Conservation (phyloP, 2,329 filamentous ascomycete genomes). For the Ceratocystis alfenasii region DNA sequence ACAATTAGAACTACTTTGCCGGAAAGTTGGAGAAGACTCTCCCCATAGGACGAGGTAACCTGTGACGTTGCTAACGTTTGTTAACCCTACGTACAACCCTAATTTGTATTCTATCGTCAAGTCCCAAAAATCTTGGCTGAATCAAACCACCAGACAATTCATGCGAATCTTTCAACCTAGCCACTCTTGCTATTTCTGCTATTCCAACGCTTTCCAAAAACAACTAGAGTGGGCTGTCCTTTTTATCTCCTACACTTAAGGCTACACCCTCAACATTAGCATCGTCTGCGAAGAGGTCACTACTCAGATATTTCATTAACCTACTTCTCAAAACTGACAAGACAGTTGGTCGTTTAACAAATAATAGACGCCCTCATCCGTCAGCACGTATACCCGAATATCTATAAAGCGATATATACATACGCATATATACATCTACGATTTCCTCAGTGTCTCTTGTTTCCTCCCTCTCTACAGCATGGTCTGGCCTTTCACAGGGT, state of each 20-base stretch:
- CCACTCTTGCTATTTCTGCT: background rate
- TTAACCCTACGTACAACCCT: background rate
- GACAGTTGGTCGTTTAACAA: background rate
- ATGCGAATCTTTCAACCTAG: background rate
- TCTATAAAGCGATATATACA: background rate
- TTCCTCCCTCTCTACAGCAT: slow-evolving; percentile 24
- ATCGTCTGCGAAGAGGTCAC: background rate
- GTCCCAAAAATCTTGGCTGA: background rate
- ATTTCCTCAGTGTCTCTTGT: background rate
- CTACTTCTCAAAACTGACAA: background rate
- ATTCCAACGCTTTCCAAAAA: background rate
- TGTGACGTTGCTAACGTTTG: background rate
- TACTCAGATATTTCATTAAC: background rate
- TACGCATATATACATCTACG: background rate
- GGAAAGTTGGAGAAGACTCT: background rate
- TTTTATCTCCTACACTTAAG: background rate
- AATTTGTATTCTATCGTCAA: background rate
- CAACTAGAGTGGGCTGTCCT: background rate
- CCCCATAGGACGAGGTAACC: background rate
- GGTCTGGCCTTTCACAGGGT: slow-evolving; percentile 34
- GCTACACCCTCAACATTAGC: background rate
- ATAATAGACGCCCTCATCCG: background rate
- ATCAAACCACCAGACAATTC: background rate
- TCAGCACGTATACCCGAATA: background rate
- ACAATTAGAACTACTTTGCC: background rate